Evolutionary conservation across 768 basidiomycete genomes (phyloP), one percentile per base, ranked within the genome.

Genomic region (Udeniomyces megalosporus): DNA sequence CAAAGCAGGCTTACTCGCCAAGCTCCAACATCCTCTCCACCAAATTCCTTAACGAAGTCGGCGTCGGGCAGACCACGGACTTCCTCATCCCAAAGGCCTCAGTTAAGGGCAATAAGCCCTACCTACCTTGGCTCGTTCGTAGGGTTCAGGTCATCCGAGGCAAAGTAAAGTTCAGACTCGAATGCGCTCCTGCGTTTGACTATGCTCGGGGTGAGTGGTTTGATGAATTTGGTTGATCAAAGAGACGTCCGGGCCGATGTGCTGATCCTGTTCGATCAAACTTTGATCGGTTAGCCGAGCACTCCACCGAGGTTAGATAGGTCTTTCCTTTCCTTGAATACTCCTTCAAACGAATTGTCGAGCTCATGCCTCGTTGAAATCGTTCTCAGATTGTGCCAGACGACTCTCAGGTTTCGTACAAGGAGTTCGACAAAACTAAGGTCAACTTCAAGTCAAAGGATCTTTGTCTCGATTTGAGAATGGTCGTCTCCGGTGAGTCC

Each of bases 171-270:
- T 77, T 93, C 58, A 78, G 81, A 61, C 79, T 96, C 73, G 88
- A 97, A 62, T 67, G 88, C 68, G 89, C 88, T 0, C 93, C 93
- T 0, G 93, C 91, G 0, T 99, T 99, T 81, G 84, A 95, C 73
- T 99, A 99, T 69, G 91, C 89, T 0, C 79, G 85, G 14, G 79
- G 82, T 52, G 53, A 34, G 42, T 42, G 10, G 17, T 42, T 17
- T 8, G 17, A 42, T 17, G 17, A 8, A 8, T 42, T 8, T 42
- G n/a, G n/a, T n/a, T n/a, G n/a, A n/a, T n/a, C n/a, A n/a, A n/a
- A n/a, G n/a, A n/a, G n/a, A n/a, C n/a, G n/a, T n/a, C n/a, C n/a
- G n/a, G n/a, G n/a, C n/a, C n/a, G n/a, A n/a, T n/a, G n/a, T n/a
- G n/a, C n/a, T n/a, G n/a, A n/a, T n/a, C n/a, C n/a, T n/a, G n/a